Conservation (phyloP, 2,329 filamentous ascomycete species). For the Aquanectria penicillioides region DNA sequence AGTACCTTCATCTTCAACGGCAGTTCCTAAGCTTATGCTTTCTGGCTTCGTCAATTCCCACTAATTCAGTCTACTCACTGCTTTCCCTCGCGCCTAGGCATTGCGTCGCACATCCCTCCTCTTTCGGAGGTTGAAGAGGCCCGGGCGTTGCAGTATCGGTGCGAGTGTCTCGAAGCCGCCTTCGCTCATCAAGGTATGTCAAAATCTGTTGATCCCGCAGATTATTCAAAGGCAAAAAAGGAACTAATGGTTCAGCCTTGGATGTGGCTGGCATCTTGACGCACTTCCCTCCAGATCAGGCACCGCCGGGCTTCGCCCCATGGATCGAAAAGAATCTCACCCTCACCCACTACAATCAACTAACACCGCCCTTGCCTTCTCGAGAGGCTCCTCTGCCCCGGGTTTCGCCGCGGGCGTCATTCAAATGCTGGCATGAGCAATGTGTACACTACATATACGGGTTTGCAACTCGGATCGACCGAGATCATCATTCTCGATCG, state of each 20-base stretch:
- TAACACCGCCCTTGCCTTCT: slow-evolving; percentile 49
- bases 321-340: slow-evolving; percentile 65
- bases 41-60: slow-evolving; percentile 10
- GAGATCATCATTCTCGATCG: slow-evolving; percentile 60
- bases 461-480: slow-evolving; percentile 60
- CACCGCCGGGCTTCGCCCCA: slow-evolving; percentile 57
- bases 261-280: slow-evolving; percentile 46
- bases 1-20: slow-evolving; percentile 12
- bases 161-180: slow-evolving; percentile 66
- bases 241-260: slow-evolving; percentile 43
- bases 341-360: slow-evolving; percentile 58
- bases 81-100: slow-evolving; percentile 33
- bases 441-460: slow-evolving; percentile 70
- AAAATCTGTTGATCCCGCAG: neutral
- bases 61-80: slow-evolving; percentile 29
- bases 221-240: neutral
- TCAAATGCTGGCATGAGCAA: slow-evolving; percentile 65
- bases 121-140: slow-evolving; percentile 68
- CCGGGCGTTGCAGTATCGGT: slow-evolving; percentile 65
- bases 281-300: slow-evolving; percentile 40
- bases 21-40: slow-evolving; percentile 16
- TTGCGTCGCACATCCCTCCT: slow-evolving; percentile 49
- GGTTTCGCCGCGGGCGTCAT: slow-evolving; percentile 41
- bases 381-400: slow-evolving; percentile 25
- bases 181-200: slow-evolving; percentile 53